Conservation (phyloP, 1,139 yeast genomes). For the Pichia terricola region DNA sequence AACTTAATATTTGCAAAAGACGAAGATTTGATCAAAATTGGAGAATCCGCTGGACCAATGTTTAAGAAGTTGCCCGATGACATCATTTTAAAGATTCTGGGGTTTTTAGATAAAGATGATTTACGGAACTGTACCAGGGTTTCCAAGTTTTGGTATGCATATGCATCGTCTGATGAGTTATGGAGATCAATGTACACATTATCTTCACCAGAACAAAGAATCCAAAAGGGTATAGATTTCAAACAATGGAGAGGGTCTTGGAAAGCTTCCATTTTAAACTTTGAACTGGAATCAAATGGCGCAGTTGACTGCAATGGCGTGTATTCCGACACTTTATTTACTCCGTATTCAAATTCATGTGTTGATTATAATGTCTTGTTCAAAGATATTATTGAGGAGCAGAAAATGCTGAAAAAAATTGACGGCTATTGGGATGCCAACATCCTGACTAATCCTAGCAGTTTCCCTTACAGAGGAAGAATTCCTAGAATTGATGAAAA, state of each 20-base stretch:
- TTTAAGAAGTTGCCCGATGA: constrained; percentile 52
- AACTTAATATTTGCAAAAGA: constrained; percentile 34
- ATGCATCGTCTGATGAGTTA: constrained; percentile 60
- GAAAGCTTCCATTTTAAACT: constrained; percentile 49
- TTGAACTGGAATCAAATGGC: constrained; percentile 9
- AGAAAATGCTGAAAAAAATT: constrained; percentile 21
- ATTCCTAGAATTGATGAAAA: constrained; percentile 39
- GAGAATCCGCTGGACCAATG: constrained; percentile 39
- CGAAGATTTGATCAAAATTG: constrained; percentile 23
- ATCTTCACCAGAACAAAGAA: constrained; percentile 1
- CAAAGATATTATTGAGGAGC: constrained; percentile 39
- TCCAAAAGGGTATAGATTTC: constrained; percentile 6
- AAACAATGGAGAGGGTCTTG: constrained; percentile 66
- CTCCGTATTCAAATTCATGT: constrained; percentile 75
- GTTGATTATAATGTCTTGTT: constrained; percentile 47
- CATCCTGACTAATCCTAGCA: constrained; percentile 5
- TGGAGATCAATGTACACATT: constrained; percentile 57
- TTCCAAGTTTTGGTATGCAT: constrained; percentile 65
- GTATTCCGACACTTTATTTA: constrained; percentile 56
- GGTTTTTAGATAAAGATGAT: constrained; percentile 33
- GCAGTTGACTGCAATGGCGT: constrained; percentile 31
- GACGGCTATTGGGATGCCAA: constrained; percentile 12
- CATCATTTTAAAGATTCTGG: constrained; percentile 37
- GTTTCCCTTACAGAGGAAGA: constrained; percentile 23
- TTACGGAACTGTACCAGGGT: constrained; percentile 44